Base-by-base conservation (phyloP, 768 basidiomycete genomes). In the Glaciozyma martinii region DNA sequence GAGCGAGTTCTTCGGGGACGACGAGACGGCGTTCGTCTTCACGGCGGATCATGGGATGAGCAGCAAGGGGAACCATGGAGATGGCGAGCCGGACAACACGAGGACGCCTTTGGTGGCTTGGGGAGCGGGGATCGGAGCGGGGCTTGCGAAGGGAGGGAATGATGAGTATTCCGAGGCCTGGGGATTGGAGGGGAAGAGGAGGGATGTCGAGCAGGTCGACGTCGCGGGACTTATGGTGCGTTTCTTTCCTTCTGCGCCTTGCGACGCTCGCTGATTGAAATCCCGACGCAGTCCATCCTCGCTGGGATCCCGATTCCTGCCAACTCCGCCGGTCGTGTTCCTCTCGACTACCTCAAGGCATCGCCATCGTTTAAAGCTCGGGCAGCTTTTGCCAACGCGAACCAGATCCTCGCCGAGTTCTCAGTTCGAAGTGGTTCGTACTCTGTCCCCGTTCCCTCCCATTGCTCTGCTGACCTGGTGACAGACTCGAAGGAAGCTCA, bases 21-120 rank as follows among this genome's bases (percentile, higher is more conserved):
- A 83, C 27, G 58, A 63, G 49, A 90, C 88, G 0, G 82, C 82
- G 64, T 90, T 81, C 72, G 76, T 91, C 40, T 91, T 89, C 74
- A 91, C 87, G 3, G 88, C 90, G 0, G 90, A 92, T 75, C 90
- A 92, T 73, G 90, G 90, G 13, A 92, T 92, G 90, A 88, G 87
- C 6, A 82, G 80, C 40, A 86, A 89, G 60, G 90, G 90, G 18
- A 91, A 90, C 72, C 90, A 92, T 64, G 90, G 90, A 6, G 90
- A 92, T 66, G 90, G 90, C 44, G 88, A 90, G 72, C 89, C 89
- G 0, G 89, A 91, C 73, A 90, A 87, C 71, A 90, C 89, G 9
- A 83, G 88, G 52, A 92, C 90, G 2, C 90, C 90, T 23, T 80
- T 90, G 9, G 80, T 92, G 27, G 84, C 82, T 2, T 92, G 90